Evolutionary conservation across 345 rosid genomes (phyloP), one percentile per base, ranked within the genome.

Genomic region (Jatropha curcas): DNA sequence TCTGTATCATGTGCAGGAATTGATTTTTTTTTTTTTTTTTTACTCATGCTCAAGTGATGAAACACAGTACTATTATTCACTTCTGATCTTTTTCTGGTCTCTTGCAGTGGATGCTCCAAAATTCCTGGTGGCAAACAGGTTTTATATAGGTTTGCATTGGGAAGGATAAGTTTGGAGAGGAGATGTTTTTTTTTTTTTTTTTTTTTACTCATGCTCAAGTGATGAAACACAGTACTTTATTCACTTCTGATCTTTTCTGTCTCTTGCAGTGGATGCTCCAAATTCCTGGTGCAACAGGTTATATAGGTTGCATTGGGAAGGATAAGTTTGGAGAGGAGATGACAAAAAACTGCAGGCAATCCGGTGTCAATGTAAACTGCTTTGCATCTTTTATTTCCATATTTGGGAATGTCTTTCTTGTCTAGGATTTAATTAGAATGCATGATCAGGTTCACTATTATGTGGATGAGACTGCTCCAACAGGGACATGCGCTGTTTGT

Each of bases 31-130:
- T n/a, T n/a, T n/a, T n/a, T n/a, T n/a, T n/a, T 67, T 68, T 51
- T 62, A 57, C 8, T 37, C 25, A 10, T 55, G 39, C 33, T 69
- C 22, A n/a, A n/a, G n/a, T n/a, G n/a, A 25, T 22, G 11, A 9
- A 25, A 16, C 50, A 58, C 27, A 22, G 51, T 67, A 20, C 17
- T 1, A n/a, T 34, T 45, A 22, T 33, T 16, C 24, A n/a, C 9
- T 1, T 0, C 16, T 62, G 17, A 17, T 34, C 16, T 68, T 50
- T 57, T 34, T 20, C 62, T n/a, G n/a, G 58, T 20, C 17, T 66
- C 33, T 51, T 77, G 58, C 77, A 95, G 99, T 95, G 99, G 99
- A 86, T 95, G 98, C 94, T 96, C 74, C 98, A 93, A 93, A n/a
- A 79, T 74, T 70, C 92, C 99, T 64, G 97, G 95, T 65, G 92